Evolutionary conservation across 1,284 basidiomycete species (phyloP), one percentile per base, ranked within the genome.

Genomic region (Cutaneotrichosporon daszewskae): DNA sequence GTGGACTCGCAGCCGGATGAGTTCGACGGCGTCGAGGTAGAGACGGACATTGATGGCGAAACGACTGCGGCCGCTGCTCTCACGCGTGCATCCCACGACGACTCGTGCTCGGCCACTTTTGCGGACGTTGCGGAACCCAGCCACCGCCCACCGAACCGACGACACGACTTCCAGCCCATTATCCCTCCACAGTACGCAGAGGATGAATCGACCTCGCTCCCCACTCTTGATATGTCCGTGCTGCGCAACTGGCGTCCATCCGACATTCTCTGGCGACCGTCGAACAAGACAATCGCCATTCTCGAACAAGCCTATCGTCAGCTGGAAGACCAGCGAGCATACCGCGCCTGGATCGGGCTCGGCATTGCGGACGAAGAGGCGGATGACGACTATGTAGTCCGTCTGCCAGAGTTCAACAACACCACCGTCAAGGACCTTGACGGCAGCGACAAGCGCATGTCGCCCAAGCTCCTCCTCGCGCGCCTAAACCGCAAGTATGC

Each of bases 211-310:
- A 20, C 16, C 25, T 33, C 27, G 27, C 18, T 17, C 24, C 25
- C 18, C 20, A 27, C 27, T 18, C 16, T 45, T 26, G 40, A 45
- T 20, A 10, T 58, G 16, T 36, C 51, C 12, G 22, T 66, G 4
- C 47, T 68, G 16, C 36, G 47, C 8, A 39, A 47, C 5, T 70
- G 64, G 64, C 49, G 68, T 25, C 65, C 66, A 3, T 54, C 49
- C 22, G 68, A 71, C 38, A 37, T 55, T 8, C 45, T 60, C 13
- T 71, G 68, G 68, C 55, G 56, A 19, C 64, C 68, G 2, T 45
- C 55, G 2, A 42, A 51, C 8, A 27, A 54, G 5, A 65, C 64
- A 0, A 38, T 66, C 10, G 43, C 54, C 1, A 49, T 65, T 2
- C 52, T 71, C 14, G 60, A 68, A 14, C 45, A 49, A 14, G 58